Evolutionary conservation across 2,329 filamentous ascomycete genomes (phyloP), one percentile per base, ranked within the genome.

Genomic region (Colletotrichum neosansevieriae): DNA sequence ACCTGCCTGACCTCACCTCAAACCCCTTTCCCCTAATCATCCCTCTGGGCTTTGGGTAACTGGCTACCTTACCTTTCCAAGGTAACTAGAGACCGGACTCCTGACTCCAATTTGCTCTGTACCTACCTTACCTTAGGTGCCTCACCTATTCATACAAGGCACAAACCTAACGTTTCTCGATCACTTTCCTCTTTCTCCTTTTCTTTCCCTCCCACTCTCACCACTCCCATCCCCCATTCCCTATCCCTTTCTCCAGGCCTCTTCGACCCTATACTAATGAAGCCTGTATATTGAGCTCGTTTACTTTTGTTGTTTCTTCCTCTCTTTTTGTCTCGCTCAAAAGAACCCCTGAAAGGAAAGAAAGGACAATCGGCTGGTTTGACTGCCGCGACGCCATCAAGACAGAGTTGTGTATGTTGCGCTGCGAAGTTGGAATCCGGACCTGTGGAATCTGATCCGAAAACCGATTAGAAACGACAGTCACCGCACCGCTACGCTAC

Each of bases 221-320:
- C 57, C 42, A 50, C 40, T 36, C 42, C 47, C 42, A 56, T 45
- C 44, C 58, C 61, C 53, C 60, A 42, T 40, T 58, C 62, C 57
- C 51, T 69, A 69, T 71, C 68, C 70, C 64, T 58, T 71, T 71
- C 70, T 71, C 71, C 71, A 70, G 63, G 69, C 67, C 66, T 66
- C 69, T 70, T 70, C 69, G 42, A 66, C 62, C 63, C 58, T 71
- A 71, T 59, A 66, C 70, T 67, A 65, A 70, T 70, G 70, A 70
- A 51, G 69, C 49, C 70, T 71, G 69, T 70, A 70, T 72, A 70
- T 70, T 73, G 71, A 71, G 68, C 53, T 45, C 50, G 57, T 64
- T 69, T 64, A 63, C 59, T 42, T 65, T 70, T 63, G 68, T 70
- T 59, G 67, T 57, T 67, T 69, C 67, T 60, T 50, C 60, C 58